Base-by-base conservation (phyloP, 2,329 filamentous ascomycete species). In the Fusarium goolgardi region DNA sequence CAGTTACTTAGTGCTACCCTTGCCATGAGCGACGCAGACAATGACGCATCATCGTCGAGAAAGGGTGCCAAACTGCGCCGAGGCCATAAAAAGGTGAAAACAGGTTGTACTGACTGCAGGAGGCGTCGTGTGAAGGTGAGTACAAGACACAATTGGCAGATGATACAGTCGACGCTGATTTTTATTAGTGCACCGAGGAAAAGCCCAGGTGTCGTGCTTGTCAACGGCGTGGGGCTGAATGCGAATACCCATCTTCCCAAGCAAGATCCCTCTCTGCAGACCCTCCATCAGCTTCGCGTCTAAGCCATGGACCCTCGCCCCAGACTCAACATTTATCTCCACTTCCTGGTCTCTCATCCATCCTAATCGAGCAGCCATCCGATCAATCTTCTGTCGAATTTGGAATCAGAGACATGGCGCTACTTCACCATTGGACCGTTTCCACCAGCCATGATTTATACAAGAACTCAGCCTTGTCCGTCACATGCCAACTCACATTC, bases 21-120 rank as follows among this genome's bases (percentile, higher is more conserved):
- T 4, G 6, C 2, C 23, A 62, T 62, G 59, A 45, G 37, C 13
- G 10, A 37, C 12, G 35, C 25, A 21, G 13, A 25, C 0, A 32
- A 41, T 55, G 41, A 55, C 57, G 57, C 31, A 27, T 6, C 13
- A 11, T 3, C 16, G 20, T 15, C 39, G 6, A n/a, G 29, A 2
- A 34, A 27, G 15, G 59, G 29, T 27, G 10, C 9, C 20, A 62
- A 62, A 18, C 15, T 51, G 1, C 20, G 59, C 32, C 43, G 47
- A 16, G 40, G 57, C 16, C 59, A 62, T 12, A 62, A 62, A 11
- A 62, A 62, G 13, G 57, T 51, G 3, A 62, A 43, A 34, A 62
- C 59, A 2, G 59, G 59, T 1, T 62, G 59, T 6, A 16, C 8
- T 6, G 47, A 62, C 13, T 62, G 59, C 18, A 62, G 59, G 12